Percentiles rank a stretch among this genome's conserved stretches.
Evolutionary conservation across 1,284 basidiomycete species (phyloP).

Genomic region (Papiliotrema nemorosa): DNA sequence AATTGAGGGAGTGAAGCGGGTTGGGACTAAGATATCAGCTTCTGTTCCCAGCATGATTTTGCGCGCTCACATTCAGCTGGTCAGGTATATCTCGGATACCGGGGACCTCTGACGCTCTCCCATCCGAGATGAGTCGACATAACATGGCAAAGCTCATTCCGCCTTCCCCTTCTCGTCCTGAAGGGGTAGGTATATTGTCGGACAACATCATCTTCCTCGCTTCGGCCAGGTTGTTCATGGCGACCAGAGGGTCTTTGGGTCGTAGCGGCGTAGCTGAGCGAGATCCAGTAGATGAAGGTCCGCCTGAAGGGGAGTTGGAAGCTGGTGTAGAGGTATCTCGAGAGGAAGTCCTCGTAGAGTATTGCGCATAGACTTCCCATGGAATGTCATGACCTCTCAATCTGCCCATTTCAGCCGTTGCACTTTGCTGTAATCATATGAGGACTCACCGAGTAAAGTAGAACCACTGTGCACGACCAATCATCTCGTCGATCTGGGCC

Average conservation of each 20-base stretch:
- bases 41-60: not conserved
- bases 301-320: not conserved
- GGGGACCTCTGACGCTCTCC: constrained; percentile 30
- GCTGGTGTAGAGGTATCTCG: no score
- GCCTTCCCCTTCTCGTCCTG: constrained; percentile 3
- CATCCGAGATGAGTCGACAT: constrained; percentile 27
- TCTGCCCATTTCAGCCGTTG: constrained; percentile 3
- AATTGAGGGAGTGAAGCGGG: constrained; percentile 6
- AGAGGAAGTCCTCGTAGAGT: no score
- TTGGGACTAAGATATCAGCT: not conserved
- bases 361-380: constrained; percentile 16
- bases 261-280: not conserved
- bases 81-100: constrained; percentile 28
- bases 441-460: constrained; percentile 32
- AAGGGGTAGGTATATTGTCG: not conserved
- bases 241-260: not conserved
- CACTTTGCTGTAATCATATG: no score
- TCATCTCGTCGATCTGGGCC: constrained; percentile 39
- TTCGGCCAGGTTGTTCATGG: constrained; percentile 19
- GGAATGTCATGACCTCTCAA: constrained; percentile 12
- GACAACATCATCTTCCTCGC: constrained; percentile 23
- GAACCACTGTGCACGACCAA: constrained; percentile 43
- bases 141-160: constrained; percentile 29
- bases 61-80: constrained; percentile 25
- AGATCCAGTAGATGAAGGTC: not conserved